Evolutionary conservation across 805 yeast species (phyloP), one percentile per base, ranked within the genome.

Genomic region (Hanseniaspora clermontiae): DNA sequence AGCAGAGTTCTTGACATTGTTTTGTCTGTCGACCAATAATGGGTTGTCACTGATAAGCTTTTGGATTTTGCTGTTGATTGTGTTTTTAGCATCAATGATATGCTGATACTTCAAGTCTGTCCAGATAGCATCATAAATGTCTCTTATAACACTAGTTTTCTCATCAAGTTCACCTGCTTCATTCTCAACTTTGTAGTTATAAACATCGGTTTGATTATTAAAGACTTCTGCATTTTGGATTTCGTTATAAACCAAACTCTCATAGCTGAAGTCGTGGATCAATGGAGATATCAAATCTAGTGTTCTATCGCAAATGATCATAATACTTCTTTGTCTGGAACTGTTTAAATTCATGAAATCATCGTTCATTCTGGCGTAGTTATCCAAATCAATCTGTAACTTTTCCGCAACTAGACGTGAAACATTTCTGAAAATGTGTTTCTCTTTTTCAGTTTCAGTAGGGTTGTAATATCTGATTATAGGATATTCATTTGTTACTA

Each of bases 171-270:
- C 71, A 15, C 79, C 79, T 15, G 61, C 64, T 66, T 79, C 87
- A 64, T 73, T 80, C 63, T 78, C 84, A 8, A 79, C 75, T 47
- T 71, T 65, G 64, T 82, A 86, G 36, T 65, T 71, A 65, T 79
- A 83, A n/a, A 65, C 64, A 61, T 76, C 72, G 54, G 72, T 68
- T 67, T 69, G 71, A 62, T 65, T 61, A 46, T 75, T 71, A n/a
- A 70, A 64, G 39, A 72, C 77, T 34, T 70, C 71, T 46, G 46
- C 46, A 12, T 53, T 34, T 20, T 49, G 49, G 1, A 77, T 75
- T 31, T 84, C 69, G 67, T 91, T 98, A 71, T 84, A 83, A 19
- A 90, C 84, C 86, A 90, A 82, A 5, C 97, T 90, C 69, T 91
- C 95, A 68, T 90, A 93, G 27, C 84, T 79, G 68, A 90, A 87